A percentile compares a stretch with the other conserved stretches of the same genome.
Evolutionary conservation across 108 stramenopile species (phyloP).

Genomic region (Aurantiochytrium sp.): DNA sequence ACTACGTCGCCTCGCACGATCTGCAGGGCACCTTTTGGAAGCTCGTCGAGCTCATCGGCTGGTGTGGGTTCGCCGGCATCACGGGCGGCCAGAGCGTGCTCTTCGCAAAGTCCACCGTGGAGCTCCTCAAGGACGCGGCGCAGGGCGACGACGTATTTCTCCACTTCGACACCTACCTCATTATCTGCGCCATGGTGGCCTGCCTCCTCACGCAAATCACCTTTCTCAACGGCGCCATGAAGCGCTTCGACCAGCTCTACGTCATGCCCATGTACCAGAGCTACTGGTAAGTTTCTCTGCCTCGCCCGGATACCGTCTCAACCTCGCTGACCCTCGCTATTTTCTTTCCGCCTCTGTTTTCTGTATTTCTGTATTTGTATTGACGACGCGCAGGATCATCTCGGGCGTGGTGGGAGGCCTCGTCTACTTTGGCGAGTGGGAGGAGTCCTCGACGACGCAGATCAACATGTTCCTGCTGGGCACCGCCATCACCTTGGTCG

Average conservation of each 20-base stretch:
- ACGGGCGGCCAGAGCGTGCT: conserved; percentile 50
- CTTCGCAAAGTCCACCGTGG: conserved; percentile 49
- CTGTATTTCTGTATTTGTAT: not conserved
- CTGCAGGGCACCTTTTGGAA: not conserved
- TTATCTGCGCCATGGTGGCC: conserved; percentile 35
- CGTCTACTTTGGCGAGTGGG: conserved; percentile 27
- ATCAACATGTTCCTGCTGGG: conserved; percentile 17
- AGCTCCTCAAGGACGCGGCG: conserved; percentile 50
- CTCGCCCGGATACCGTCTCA: no score
- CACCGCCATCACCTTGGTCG: not conserved
- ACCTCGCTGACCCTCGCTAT: not conserved
- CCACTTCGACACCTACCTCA: conserved; percentile 36
- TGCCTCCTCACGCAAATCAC: conserved; percentile 42
- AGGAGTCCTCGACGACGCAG: not conserved
- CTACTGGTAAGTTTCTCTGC: conserved; percentile 35
- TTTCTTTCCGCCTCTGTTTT: not conserved
- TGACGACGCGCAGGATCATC: not conserved
- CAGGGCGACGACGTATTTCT: conserved; percentile 31
- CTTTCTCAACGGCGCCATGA: conserved; percentile 50
- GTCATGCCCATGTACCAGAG: conserved; percentile 54
- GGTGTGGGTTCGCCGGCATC: conserved; percentile 47
- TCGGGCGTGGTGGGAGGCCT: not conserved
- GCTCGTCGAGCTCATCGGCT: conserved; percentile 33
- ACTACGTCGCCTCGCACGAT: not conserved
- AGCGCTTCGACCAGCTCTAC: conserved; percentile 46